These are phyloP conservation scores for Melastoma malabathricum DNA, from an alignment of 345 rosid genomes.

Conservation along the genomic window DNA sequence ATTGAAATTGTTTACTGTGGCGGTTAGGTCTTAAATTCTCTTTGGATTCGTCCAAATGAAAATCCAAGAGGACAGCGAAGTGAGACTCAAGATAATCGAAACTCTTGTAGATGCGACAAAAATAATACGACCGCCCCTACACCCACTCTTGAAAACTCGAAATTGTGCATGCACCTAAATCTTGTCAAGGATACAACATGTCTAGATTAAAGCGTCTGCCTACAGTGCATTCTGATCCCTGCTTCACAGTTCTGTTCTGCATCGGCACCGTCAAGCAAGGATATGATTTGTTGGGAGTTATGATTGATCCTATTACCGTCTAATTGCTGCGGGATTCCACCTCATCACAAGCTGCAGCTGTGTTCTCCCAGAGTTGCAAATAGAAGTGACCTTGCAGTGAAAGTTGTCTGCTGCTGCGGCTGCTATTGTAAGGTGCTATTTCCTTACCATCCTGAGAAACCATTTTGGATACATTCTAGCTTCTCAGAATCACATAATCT, in stretches of 20 bases:
- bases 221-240: neutral
- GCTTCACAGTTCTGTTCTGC: constrained; percentile 68
- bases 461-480: no score
- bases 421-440: neutral
- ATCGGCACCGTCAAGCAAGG: constrained; percentile 91
- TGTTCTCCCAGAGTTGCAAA: no score
- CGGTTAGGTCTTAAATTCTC: constrained; percentile 2
- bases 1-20: constrained; percentile 1
- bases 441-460: constrained; percentile 13
- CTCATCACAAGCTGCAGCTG: neutral
- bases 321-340: constrained; percentile 8
- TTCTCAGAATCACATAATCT: no score
- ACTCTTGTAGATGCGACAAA: constrained; percentile 87
- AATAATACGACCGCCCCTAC: constrained; percentile 36
- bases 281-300: constrained; percentile 89
- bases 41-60: constrained; percentile 41
- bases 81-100: constrained; percentile 80
- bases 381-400: no score
- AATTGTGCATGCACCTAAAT: neutral
- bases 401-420: no score
- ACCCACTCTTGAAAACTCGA: neutral
- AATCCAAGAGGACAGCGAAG: constrained; percentile 91
- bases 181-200: no score
- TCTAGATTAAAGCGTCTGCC: no score
- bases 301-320: constrained; percentile 62